These are phyloP conservation scores for Fraxinus cuspidata DNA, from an alignment of 257 asterid genomes.

Conservation along the genomic window DNA sequence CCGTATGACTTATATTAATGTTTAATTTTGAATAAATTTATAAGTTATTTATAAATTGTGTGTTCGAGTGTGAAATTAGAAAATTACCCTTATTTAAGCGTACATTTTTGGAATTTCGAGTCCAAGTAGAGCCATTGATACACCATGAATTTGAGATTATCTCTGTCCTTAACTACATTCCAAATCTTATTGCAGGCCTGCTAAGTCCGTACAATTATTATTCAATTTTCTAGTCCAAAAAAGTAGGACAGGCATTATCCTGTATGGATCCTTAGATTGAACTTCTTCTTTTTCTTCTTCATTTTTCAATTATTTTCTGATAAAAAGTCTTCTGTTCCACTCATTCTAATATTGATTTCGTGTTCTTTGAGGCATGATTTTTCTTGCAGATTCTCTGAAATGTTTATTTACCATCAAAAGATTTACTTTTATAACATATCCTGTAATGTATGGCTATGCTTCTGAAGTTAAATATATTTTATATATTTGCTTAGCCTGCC, in stretches of 20 bases:
- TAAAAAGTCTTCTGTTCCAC: background rate
- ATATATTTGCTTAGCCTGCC: no score
- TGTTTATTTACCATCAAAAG: background rate
- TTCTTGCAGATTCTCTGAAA: background rate
- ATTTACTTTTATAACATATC: no score
- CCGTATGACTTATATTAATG: no score
- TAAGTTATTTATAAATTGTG: no score
- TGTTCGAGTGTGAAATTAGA: no score
- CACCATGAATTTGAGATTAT: constrained; percentile 8
- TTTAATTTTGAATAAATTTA: no score
- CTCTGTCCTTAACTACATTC: constrained; percentile 27
- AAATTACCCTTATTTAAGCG: no score
- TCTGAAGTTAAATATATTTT: no score
- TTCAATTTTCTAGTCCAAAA: constrained; percentile 10
- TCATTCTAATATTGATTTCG: background rate
- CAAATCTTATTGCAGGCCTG: constrained; percentile 41
- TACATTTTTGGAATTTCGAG: background rate
- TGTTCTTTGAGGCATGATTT: background rate
- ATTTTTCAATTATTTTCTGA: background rate
- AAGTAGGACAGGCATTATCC: background rate
- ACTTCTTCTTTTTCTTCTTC: background rate
- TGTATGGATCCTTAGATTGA: background rate
- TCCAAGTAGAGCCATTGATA: background rate
- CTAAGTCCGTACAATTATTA: constrained; percentile 44
- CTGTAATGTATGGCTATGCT: no score